Conservation (phyloP, 2,329 filamentous ascomycete genomes). For the Cladosporium sp. region DNA sequence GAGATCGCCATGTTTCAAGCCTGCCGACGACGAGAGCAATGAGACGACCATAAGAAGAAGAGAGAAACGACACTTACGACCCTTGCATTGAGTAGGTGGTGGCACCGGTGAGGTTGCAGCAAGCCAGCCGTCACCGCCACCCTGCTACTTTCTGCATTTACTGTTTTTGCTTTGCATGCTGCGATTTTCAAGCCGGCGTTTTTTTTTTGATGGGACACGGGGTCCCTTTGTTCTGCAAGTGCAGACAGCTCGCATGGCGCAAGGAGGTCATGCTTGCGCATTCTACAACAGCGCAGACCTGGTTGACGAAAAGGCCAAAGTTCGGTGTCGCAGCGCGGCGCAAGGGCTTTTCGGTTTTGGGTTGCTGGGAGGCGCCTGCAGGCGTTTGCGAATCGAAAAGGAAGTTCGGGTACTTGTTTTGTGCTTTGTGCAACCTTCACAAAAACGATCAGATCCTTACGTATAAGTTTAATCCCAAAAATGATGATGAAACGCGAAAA, state of each 20-base stretch:
- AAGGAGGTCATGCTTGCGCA: slow-evolving; percentile 2
- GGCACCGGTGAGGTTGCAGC: neutral
- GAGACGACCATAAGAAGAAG: neutral
- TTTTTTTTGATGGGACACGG: neutral
- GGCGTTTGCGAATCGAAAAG: slow-evolving; percentile 2
- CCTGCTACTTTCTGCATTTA: slow-evolving; percentile 5
- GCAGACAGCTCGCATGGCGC: slow-evolving; percentile 3
- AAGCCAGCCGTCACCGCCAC: neutral
- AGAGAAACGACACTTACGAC: slow-evolving; percentile 12
- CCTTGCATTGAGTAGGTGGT: slow-evolving; percentile 6
- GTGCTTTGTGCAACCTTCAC: neutral
- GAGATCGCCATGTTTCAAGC: slow-evolving; percentile 10
- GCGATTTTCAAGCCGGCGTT: slow-evolving; percentile 12
- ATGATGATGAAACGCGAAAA: neutral
- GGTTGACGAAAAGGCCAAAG: neutral
- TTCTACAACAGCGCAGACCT: neutral
- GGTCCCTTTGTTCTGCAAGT: neutral
- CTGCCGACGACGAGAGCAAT: neutral
- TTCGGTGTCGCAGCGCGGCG: slow-evolving; percentile 1
- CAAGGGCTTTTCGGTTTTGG: neutral
- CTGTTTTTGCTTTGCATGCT: slow-evolving; percentile 10
- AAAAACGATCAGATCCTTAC: neutral
- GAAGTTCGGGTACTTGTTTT: neutral
- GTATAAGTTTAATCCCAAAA: neutral
- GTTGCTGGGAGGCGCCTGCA: slow-evolving; percentile 6